These are phyloP conservation scores for Penicillium malachiteum DNA, from an alignment of 495 filamentous ascomycete species.

Conservation along the genomic window DNA sequence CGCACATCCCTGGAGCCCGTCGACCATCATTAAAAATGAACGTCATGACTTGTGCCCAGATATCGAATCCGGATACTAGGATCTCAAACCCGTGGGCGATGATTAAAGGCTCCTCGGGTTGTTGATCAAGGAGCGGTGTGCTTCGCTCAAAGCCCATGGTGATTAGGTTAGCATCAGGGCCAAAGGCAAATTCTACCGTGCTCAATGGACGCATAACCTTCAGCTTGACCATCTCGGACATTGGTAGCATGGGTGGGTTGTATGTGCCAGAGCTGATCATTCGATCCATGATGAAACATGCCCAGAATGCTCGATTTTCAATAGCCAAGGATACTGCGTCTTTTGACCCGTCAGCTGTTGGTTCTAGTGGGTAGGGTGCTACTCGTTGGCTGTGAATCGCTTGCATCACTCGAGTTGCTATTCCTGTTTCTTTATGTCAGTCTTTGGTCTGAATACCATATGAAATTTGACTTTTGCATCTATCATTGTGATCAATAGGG, in stretches of 20 bases:
- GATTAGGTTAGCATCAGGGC: conserved; percentile 10
- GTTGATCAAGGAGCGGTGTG: conserved; percentile 10
- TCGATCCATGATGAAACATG: conserved; percentile 85
- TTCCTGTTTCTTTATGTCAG: conserved; percentile 6
- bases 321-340: conserved; percentile 14
- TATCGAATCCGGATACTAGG: conserved; percentile 23
- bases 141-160: conserved; percentile 12
- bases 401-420: conserved; percentile 23
- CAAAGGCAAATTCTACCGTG: conserved; percentile 23
- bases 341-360: not conserved
- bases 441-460: not conserved
- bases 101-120: not conserved
- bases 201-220: conserved; percentile 16
- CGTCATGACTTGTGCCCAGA: conserved; percentile 27
- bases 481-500: too few species aligned
- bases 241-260: conserved; percentile 49
- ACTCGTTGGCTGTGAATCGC: conserved; percentile 18
- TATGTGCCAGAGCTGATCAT: conserved; percentile 88
- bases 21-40: conserved; percentile 25
- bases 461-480: not conserved
- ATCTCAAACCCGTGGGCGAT: conserved; percentile 23
- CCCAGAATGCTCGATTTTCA: conserved; percentile 72
- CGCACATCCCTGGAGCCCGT: conserved; percentile 24
- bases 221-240: conserved; percentile 20
- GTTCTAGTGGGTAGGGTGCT: conserved; percentile 18